Evolutionary conservation across 345 rosid species (phyloP), one percentile per base, ranked within the genome.

Genomic region (Erucastrum elatum): DNA sequence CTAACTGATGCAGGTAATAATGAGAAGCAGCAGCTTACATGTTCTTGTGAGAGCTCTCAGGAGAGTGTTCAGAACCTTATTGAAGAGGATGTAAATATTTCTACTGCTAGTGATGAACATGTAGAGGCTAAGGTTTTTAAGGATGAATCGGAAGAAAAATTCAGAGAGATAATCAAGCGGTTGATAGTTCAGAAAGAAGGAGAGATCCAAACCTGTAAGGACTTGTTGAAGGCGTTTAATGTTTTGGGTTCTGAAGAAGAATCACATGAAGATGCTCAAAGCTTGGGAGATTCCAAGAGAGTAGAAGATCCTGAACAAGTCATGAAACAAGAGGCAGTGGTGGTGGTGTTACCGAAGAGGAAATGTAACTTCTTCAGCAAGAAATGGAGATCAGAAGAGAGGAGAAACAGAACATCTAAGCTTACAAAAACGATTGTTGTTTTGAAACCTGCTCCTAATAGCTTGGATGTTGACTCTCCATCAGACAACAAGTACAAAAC

Each of bases 211-310:
- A 90, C 84, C 53, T 85, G 86, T 71, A 88, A 82, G 63, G 97
- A 91, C 72, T 83, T 93, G 35, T 78, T 84, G 82, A 91, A 93
- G 69, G 99, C 93, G 0, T 90, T 95, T 81, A 89, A 87, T 84
- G 82, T 84, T 80, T 87, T 88, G 70, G 81, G 79, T 85, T 88
- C 88, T 59, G 90, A 90, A 71, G 94, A 89, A 84, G 97, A 95
- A 72, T 64, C 90, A 68, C 84, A 84, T 68, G 94, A 87, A 77
- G 77, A 82, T 76, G 69, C 73, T 77, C 83, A 79, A 56, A 46
- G 68, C 15, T 60, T 73, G 70, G 82, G 51, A 69, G 76, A 80
- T 49, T 27, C 60, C 8, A 29, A 79, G 59, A 68, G 59, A 74
- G 65, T 79, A 30, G 66, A 0, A 64, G 75, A 39, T 21, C 21